phyloP scores from a whole-genome alignment of 805 yeast genomes.

The Metschnikowia koreensis region DNA sequence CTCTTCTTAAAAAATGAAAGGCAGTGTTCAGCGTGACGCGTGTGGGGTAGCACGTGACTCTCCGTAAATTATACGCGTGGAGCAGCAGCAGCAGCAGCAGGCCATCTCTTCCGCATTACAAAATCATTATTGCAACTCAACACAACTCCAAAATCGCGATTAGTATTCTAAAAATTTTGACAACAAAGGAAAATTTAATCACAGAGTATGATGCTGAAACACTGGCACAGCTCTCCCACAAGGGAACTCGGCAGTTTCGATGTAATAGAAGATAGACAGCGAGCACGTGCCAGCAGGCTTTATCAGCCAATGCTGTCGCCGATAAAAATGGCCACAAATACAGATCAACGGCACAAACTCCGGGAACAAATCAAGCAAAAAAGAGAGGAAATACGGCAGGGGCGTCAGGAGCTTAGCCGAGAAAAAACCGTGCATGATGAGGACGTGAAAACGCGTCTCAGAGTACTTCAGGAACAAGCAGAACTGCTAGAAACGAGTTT shows the following conservation, averaged over 20 bases:
- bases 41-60: too few relatives aligned
- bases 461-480: conserved; percentile 13
- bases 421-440: conserved; percentile 16
- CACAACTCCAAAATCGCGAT: too few relatives aligned
- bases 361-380: conserved; percentile 9
- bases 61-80: too few relatives aligned
- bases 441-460: conserved; percentile 3
- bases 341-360: conserved; percentile 1
- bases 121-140: too few relatives aligned
- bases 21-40: too few relatives aligned
- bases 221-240: conserved; percentile 18
- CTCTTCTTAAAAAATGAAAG: too few relatives aligned
- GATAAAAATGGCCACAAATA: not conserved
- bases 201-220: conserved; percentile 3
- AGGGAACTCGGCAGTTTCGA: conserved; percentile 6
- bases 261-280: conserved; percentile 13
- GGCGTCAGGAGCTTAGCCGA: conserved; percentile 10
- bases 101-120: too few relatives aligned
- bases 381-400: conserved; percentile 13
- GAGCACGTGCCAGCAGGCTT: conserved; percentile 10
- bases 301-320: conserved; percentile 20
- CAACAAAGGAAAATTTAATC: too few relatives aligned
- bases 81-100: too few relatives aligned
- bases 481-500: conserved; percentile 11
- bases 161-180: too few relatives aligned